A percentile compares a stretch with the other conserved stretches of the same genome.
phyloP scores from a whole-genome alignment of 2,329 filamentous ascomycete species.

The Cladosporium sp. region DNA sequence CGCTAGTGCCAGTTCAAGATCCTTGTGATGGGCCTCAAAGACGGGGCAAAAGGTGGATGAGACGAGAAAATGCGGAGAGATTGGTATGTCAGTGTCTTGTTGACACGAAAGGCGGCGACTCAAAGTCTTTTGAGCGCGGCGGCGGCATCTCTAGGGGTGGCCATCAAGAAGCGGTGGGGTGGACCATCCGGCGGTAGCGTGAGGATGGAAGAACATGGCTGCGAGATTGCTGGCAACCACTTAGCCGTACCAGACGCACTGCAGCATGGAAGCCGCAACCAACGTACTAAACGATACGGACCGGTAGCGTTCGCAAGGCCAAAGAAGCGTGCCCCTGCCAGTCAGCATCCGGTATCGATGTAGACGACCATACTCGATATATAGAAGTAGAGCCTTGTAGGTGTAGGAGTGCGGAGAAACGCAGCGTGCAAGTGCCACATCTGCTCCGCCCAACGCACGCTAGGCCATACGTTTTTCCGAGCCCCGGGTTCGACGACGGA shows the following conservation, averaged over 20 bases:
- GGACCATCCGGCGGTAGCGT: slow-evolving; percentile 6
- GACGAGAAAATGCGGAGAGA: background rate
- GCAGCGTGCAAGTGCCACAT: background rate
- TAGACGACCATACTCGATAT: background rate
- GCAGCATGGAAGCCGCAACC: background rate
- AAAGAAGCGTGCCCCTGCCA: no score
- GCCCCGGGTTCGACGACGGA: background rate
- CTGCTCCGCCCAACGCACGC: slow-evolving; percentile 4
- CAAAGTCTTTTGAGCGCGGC: slow-evolving; percentile 8
- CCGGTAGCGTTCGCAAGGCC: background rate
- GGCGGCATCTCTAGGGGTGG: background rate
- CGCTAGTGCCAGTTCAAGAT: slow-evolving; percentile 2
- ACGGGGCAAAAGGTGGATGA: background rate
- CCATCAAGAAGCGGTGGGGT: slow-evolving; percentile 12
- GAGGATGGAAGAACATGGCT: slow-evolving; percentile 11
- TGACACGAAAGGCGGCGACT: background rate
- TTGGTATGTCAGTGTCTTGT: background rate
- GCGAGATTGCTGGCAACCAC: slow-evolving; percentile 10
- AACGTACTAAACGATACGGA: background rate
- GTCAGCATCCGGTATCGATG: background rate
- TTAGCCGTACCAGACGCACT: background rate
- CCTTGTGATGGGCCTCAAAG: background rate
- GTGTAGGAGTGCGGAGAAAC: background rate
- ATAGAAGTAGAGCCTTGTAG: background rate
- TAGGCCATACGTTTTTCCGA: slow-evolving; percentile 11